A percentile compares a stretch with the other conserved stretches of the same genome.
Conservation (phyloP, 2,329 filamentous ascomycete species). For the Alternaria postmessia region DNA sequence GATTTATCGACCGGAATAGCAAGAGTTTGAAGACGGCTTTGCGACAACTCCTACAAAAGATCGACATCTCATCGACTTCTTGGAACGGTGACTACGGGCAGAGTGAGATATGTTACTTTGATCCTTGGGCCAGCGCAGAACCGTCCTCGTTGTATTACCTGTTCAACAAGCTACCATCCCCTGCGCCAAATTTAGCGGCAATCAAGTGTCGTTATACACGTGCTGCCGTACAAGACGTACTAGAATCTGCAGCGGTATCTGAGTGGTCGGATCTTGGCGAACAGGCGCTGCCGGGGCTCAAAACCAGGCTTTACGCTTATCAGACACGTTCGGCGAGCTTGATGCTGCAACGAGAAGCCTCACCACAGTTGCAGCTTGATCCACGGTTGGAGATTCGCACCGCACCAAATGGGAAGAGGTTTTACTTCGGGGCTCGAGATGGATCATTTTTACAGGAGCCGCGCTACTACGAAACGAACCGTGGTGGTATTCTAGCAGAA, state of each 20-base stretch:
- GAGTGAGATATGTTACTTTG: constrained; percentile 39
- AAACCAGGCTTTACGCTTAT: constrained; percentile 75
- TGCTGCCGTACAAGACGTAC: constrained; percentile 64
- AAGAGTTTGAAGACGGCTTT: constrained; percentile 57
- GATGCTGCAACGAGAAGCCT: constrained; percentile 83
- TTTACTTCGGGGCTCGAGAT: constrained; percentile 74
- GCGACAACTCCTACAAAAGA: constrained; percentile 56
- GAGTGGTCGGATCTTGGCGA: constrained; percentile 44
- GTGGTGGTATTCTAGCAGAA: constrained; percentile 81
- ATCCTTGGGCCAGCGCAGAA: constrained; percentile 53
- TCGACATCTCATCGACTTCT: constrained; percentile 64
- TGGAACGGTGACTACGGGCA: constrained; percentile 62
- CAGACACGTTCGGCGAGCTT: constrained; percentile 80
- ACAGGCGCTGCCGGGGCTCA: constrained; percentile 62
- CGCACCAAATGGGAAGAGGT: constrained; percentile 69
- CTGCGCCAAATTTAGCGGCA: constrained; percentile 62
- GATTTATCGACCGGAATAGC: constrained; percentile 60
- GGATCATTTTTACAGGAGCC: constrained; percentile 71
- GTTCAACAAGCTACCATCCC: constrained; percentile 78
- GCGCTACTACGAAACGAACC: constrained; percentile 74
- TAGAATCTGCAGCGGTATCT: constrained; percentile 50
- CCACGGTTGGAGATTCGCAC: constrained; percentile 70
- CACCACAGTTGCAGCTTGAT: constrained; percentile 72
- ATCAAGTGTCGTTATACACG: constrained; percentile 62
- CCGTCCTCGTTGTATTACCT: constrained; percentile 69